Evolutionary conservation across 495 filamentous ascomycete species (phyloP).

Genomic region (Monascus purpureus): DNA sequence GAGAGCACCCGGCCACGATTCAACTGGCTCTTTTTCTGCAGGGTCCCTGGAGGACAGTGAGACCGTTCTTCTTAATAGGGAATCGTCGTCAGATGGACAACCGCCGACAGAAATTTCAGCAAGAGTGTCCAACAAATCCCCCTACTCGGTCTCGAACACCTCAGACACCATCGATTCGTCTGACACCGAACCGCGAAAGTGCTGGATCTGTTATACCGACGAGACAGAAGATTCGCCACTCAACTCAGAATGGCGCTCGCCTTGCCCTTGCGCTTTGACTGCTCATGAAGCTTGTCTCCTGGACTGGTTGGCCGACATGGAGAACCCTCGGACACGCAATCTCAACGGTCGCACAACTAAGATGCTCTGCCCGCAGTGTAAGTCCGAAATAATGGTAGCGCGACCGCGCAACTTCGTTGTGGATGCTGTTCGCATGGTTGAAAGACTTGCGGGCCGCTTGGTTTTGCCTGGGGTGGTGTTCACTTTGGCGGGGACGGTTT

Average conservation of each 20-base stretch:
- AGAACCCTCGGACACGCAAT: constrained; percentile 43
- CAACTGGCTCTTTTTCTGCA: too few species aligned
- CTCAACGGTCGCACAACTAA: constrained; percentile 33
- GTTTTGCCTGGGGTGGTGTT: constrained; percentile 45
- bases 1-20: neutral
- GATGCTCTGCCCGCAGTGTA: constrained; percentile 79
- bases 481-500: constrained; percentile 38
- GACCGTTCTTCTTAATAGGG: constrained; percentile 19
- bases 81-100: neutral
- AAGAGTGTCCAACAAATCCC: constrained; percentile 25
- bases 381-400: constrained; percentile 58
- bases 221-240: constrained; percentile 60
- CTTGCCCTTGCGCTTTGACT: constrained; percentile 77
- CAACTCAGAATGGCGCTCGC: constrained; percentile 64
- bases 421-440: constrained; percentile 38
- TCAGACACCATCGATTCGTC: constrained; percentile 7
- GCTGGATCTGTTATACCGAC: constrained; percentile 88
- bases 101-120: neutral
- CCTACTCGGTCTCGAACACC: constrained; percentile 9
- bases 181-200: constrained; percentile 46
- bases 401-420: constrained; percentile 58
- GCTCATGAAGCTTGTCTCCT: constrained; percentile 86
- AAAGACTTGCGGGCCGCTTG: constrained; percentile 37
- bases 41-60: constrained; percentile 31
- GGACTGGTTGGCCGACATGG: constrained; percentile 77